Base-by-base conservation (phyloP, 169 alveolate species). In the Plasmodium relictum region DNA sequence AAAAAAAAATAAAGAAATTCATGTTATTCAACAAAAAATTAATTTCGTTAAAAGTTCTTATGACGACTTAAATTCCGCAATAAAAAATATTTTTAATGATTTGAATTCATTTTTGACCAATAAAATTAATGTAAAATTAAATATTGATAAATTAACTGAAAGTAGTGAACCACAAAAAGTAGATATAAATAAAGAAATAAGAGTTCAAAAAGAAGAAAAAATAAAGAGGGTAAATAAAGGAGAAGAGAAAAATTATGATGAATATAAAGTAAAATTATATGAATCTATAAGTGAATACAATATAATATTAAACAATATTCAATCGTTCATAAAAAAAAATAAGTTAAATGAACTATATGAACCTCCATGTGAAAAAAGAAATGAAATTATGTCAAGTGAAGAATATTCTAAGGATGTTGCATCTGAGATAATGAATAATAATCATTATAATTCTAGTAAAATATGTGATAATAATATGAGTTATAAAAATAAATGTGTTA, bases 1-100 rank as follows among this genome's bases (percentile, higher is more conserved):
- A n/a, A 45, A 52, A 78, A 78, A 78, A 52, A 66, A 78, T 78
- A 54, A 78, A 58, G 62, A 78, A 65, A 78, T 78, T 44, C 14
- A 18, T 45, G 31, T 22, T 39, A 52, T 78, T 52, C 63, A 78
- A 45, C 31, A 78, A 78, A 78, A 78, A 78, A 78, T 78, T 63
- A 78, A 63, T 22, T 20, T 41, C 44, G 58, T 73, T 20, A 48
- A 78, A 65, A 2, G 44, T 39, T 78, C n/a, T 70, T 31, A 48
- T 58, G 5, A 50, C 12, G 89, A 65, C n/a, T 22, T 78, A 63
- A 78, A 78, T 78, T 22, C 16, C 7, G 45, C 78, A 48, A 16
- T 78, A 41, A 58, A 45, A 44, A 10, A 78, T 10, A 54, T 78
- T 54, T 48, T 78, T 63, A 58, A 78, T 26, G 45, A 78, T 69